Base-by-base conservation (phyloP, 2,329 filamentous ascomycete genomes). In the Rhinocladiella similis region DNA sequence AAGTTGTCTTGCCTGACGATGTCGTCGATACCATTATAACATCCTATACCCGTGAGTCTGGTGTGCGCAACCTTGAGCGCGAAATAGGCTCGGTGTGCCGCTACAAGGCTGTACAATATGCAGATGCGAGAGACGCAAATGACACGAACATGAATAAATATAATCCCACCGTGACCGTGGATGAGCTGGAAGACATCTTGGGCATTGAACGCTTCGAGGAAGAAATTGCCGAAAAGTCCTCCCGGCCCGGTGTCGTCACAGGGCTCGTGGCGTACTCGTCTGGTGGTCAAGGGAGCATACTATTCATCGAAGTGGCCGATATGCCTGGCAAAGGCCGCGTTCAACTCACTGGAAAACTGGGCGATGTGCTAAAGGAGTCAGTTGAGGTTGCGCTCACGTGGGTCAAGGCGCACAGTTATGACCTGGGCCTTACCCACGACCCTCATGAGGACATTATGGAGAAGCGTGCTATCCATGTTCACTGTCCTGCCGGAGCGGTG, bases 231-330 rank as follows among this genome's bases (percentile, higher is more conserved):
- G 93, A 96, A 71, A 91, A 89, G 68, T 84, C 84, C 38, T 80
- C 70, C 80, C 83, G 91, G 16, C 93, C 94, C 1, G 94, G 94
- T 54, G 89, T 99, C 54, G 93, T 99, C 36, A 99, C 94, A 0
- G 94, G 94, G 13, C 86, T 99, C 29, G 94, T 99, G 14, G 94
- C 94, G 7, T 99, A 97, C 77, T 91, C 88, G 68, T 89, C 88
- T 3, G 93, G 94, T 48, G 91, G 91, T 47, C 93, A 97, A 71
- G 94, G 94, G 61, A 92, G 89, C 69, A 99, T 99, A 67, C 82
- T 99, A 54, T 99, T 99, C 79, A 99, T 99, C 66, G 94, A 99
- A 75, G 91, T 97, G 43, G 91, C 93, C 10, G 92, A 96, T 69
- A 97, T 97, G 91, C 94, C 94, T 0, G 94, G 94, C 42, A 87